Conservation (phyloP, 2,329 filamentous ascomycete genomes). For the Hypoxylon sp. region DNA sequence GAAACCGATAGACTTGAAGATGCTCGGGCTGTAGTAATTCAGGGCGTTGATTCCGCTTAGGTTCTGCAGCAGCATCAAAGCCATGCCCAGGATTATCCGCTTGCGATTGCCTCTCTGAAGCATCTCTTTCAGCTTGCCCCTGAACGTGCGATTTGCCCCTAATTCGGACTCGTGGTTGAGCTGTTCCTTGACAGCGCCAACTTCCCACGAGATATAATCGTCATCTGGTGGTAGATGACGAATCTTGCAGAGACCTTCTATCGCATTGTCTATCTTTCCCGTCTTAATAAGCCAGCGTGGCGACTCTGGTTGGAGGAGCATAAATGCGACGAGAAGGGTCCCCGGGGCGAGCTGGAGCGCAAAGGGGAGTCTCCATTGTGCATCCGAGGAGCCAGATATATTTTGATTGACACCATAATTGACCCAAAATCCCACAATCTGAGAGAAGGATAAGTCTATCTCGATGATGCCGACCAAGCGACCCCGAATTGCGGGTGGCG, state of each 20-base stretch:
- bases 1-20: constrained; percentile 65
- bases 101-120: constrained; percentile 49
- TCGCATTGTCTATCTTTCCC: constrained; percentile 60
- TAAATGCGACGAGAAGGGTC: constrained; percentile 58
- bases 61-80: constrained; percentile 66
- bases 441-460: constrained; percentile 60
- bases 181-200: constrained; percentile 65
- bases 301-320: constrained; percentile 60
- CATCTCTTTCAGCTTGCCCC: constrained; percentile 56
- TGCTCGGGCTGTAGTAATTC: constrained; percentile 76
- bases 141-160: not conserved
- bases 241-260: constrained; percentile 62
- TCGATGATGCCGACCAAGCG: constrained; percentile 63
- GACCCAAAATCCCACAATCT: constrained; percentile 60
- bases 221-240: constrained; percentile 57
- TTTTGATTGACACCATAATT: constrained; percentile 50
- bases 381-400: constrained; percentile 39
- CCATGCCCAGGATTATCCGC: constrained; percentile 64
- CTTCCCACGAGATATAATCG: constrained; percentile 69
- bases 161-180: constrained; percentile 41
- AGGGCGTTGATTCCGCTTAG: constrained; percentile 64
- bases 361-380: constrained; percentile 61
- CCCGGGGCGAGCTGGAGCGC: constrained; percentile 63
- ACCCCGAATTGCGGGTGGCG: constrained; percentile 62
- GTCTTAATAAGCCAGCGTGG: constrained; percentile 65